phyloP scores from a whole-genome alignment of 2,329 filamentous ascomycete species.

The Acrocalymma vagum region DNA sequence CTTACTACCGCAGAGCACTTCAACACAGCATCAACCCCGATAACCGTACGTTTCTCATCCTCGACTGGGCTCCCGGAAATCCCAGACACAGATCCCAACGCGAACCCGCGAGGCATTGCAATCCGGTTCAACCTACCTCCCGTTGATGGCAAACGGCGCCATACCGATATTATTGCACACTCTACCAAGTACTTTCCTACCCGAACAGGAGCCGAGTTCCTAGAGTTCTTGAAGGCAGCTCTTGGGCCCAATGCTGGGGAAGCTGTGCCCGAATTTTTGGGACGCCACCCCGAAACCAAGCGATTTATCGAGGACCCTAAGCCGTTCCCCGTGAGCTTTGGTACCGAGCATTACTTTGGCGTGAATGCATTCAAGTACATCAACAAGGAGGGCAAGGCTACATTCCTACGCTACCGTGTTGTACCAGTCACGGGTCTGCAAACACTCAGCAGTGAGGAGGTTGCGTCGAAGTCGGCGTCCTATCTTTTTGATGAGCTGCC shows the following conservation, averaged over 20 bases:
- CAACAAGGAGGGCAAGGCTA: conserved; percentile 50
- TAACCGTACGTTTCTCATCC: conserved; percentile 61
- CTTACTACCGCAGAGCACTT: conserved; percentile 62
- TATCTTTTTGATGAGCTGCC: conserved; percentile 62
- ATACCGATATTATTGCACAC: conserved; percentile 67
- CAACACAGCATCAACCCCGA: conserved; percentile 52
- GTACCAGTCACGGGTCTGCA: conserved; percentile 55
- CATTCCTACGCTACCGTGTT: conserved; percentile 59
- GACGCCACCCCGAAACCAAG: conserved; percentile 55
- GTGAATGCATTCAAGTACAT: conserved; percentile 62
- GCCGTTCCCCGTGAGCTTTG: conserved; percentile 59
- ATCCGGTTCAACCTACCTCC: conserved; percentile 60
- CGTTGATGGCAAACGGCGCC: conserved; percentile 49
- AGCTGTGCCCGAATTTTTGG: conserved; percentile 54
- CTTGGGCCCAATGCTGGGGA: conserved; percentile 39
- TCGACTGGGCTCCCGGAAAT: conserved; percentile 61
- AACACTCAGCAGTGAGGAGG: conserved; percentile 48
- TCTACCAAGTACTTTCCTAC: conserved; percentile 62
- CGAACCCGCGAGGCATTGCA: conserved; percentile 57
- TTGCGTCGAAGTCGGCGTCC: conserved; percentile 48
- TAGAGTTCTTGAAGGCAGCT: conserved; percentile 56
- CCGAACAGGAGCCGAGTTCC: conserved; percentile 61
- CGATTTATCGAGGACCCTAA: conserved; percentile 61
- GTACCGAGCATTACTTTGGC: conserved; percentile 57
- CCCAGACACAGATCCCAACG: conserved; percentile 58